Evolutionary conservation across 352 stramenopile genomes (phyloP).

Genomic region (Phytophthora syringae): DNA sequence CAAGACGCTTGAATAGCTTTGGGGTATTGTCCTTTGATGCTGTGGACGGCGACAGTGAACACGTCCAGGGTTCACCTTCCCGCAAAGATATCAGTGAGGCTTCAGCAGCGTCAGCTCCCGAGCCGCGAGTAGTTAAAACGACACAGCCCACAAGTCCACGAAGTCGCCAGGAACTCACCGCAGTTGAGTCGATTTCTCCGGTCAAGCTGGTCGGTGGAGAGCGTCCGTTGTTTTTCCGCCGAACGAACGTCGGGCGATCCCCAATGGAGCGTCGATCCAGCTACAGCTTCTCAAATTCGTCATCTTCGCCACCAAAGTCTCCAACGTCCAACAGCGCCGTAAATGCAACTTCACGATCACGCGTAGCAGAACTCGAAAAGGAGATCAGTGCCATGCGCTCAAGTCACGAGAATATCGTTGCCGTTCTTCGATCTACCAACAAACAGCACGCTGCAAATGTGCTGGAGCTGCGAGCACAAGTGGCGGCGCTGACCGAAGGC

Average conservation of each 20-base stretch:
- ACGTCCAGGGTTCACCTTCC: constrained; percentile 1
- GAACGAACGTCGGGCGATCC: constrained; percentile 40
- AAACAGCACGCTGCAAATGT: constrained; percentile 73
- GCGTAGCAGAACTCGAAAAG: constrained; percentile 62
- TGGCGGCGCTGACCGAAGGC: constrained; percentile 61
- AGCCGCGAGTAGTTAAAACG: not conserved
- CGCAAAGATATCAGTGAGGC: constrained; percentile 20
- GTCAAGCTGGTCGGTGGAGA: constrained; percentile 17
- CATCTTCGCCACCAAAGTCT: constrained; percentile 21
- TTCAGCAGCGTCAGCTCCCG: constrained; percentile 21
- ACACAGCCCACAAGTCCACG: constrained; percentile 8
- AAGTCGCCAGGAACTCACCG: constrained; percentile 28
- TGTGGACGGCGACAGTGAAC: constrained; percentile 8
- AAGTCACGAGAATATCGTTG: constrained; percentile 77
- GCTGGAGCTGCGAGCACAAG: constrained; percentile 66
- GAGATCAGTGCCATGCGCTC: constrained; percentile 68
- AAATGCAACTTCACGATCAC: constrained; percentile 25
- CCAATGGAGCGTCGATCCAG: constrained; percentile 44
- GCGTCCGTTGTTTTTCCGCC: constrained; percentile 49
- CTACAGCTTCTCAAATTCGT: constrained; percentile 26
- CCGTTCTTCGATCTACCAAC: constrained; percentile 70
- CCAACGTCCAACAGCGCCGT: constrained; percentile 5
- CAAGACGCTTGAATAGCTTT: constrained; percentile 21
- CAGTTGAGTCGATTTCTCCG: constrained; percentile 44
- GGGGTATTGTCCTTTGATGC: constrained; percentile 6